A percentile compares a stretch with the other conserved stretches of the same genome.
These are phyloP conservation scores for Trametes maxima DNA, from an alignment of 768 basidiomycete species.

Conservation along the genomic window DNA sequence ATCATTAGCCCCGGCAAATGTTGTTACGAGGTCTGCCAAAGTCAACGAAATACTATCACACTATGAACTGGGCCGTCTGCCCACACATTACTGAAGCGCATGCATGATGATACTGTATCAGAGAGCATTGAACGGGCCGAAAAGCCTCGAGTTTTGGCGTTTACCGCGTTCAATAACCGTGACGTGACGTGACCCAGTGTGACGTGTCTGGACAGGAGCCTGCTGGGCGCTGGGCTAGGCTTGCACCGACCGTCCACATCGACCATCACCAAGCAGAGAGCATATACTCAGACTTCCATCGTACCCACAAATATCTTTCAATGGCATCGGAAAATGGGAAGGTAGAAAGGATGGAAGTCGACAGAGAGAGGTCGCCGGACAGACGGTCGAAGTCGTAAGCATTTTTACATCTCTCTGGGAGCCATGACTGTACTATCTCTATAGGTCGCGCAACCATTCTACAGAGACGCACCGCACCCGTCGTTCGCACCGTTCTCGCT, in stretches of 20 bases:
- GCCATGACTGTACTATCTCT: constrained; percentile 4
- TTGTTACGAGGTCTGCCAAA: too few relatives aligned
- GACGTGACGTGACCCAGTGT: background rate
- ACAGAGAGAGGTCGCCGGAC: constrained; percentile 39
- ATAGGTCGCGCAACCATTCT: constrained; percentile 69
- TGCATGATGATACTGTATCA: too few relatives aligned
- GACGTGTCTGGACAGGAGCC: constrained; percentile 6
- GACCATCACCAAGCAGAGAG: background rate
- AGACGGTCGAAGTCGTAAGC: constrained; percentile 34
- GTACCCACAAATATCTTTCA: background rate
- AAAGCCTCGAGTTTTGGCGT: too few relatives aligned
- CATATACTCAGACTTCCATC: background rate
- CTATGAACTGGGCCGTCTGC: too few relatives aligned
- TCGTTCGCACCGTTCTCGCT: constrained; percentile 72
- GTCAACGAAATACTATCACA: too few relatives aligned
- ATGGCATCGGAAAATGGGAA: constrained; percentile 26
- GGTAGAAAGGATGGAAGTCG: constrained; percentile 61
- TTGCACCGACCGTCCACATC: background rate
- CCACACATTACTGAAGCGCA: too few relatives aligned
- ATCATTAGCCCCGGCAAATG: too few relatives aligned
- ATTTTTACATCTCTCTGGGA: constrained; percentile 20
- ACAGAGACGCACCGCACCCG: constrained; percentile 75
- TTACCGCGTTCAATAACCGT: background rate
- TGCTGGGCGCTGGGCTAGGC: background rate
- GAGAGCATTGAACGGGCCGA: too few relatives aligned